These are phyloP conservation scores for Keithomyces neogunnii DNA, from an alignment of 2,329 filamentous ascomycete genomes.

Conservation along the genomic window DNA sequence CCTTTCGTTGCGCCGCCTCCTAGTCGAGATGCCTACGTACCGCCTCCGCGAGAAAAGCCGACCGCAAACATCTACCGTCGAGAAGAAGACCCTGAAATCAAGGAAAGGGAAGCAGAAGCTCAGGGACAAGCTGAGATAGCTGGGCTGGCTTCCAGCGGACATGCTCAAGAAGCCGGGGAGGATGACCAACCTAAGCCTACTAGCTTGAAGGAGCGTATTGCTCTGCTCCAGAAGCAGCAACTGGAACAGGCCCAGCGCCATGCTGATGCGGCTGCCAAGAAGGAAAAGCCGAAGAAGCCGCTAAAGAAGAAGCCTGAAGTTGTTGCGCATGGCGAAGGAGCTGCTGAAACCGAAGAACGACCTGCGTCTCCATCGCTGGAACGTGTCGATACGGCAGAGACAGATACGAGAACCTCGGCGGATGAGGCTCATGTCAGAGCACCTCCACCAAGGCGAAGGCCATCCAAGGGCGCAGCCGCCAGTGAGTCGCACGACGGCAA, in stretches of 20 bases:
- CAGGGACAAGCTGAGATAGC: slow-evolving; percentile 59
- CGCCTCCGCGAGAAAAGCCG: slow-evolving; percentile 61
- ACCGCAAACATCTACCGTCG: slow-evolving; percentile 71
- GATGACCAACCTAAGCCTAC: slow-evolving; percentile 87
- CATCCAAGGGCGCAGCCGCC: slow-evolving; percentile 34
- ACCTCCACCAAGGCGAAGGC: slow-evolving; percentile 40
- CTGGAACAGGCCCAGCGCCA: slow-evolving; percentile 78
- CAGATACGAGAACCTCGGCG: slow-evolving; percentile 38
- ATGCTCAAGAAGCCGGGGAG: slow-evolving; percentile 40
- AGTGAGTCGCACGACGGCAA: slow-evolving; percentile 50
- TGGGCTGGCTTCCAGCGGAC: slow-evolving; percentile 43
- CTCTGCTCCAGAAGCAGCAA: slow-evolving; percentile 87
- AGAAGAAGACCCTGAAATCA: slow-evolving; percentile 75
- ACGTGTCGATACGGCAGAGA: slow-evolving; percentile 39
- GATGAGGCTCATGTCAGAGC: slow-evolving; percentile 32
- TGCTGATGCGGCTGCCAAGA: slow-evolving; percentile 68
- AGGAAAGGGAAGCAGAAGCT: slow-evolving; percentile 56
- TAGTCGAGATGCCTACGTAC: slow-evolving; percentile 83
- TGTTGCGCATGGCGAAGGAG: slow-evolving; percentile 18
- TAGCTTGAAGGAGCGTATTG: slow-evolving; percentile 91
- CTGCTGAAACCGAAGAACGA: slow-evolving; percentile 21
- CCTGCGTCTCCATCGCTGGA: slow-evolving; percentile 28
- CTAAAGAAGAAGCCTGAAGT: slow-evolving; percentile 59
- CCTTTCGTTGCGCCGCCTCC: slow-evolving; percentile 93
- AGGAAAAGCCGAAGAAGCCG: slow-evolving; percentile 74